Evolutionary conservation across 805 yeast species (phyloP), one percentile per base, ranked within the genome.

Genomic region (Blastobotrys chiropterorum): DNA sequence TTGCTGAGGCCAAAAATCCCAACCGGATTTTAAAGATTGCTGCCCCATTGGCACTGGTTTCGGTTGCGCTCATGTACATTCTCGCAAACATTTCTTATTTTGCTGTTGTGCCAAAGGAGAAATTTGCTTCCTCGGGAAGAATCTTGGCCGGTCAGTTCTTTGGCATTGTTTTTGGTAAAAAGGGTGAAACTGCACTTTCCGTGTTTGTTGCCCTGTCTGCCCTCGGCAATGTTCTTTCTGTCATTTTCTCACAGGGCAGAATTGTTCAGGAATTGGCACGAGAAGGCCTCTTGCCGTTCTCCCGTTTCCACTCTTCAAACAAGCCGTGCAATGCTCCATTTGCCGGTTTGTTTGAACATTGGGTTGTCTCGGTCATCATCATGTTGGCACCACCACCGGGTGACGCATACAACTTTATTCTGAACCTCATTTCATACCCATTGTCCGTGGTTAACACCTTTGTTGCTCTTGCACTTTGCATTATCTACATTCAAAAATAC

Each of bases 311-410:
- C 68, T 88, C 90, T 3, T 71, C 85, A 47, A 80, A 82, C 43
- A 81, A 69, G 62, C 95, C 95, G 3, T 84, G 85, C 67, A 78
- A 77, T 59, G 74, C 94, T 2, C 95, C 95, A 44, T 68, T 80
- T 56, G 78, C 81, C 43, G 95, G 92, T 48, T 71, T 87, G 49
- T 73, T 82, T 59, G 85, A 85, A 66, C 95, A 87, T 65, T 86
- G 87, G 80, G 67, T 83, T 45, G 83, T 86, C 15, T 85, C 90
- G 71, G 68, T 84, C 41, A 73, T 87, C 49, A 82, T 89, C 47
- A 80, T 88, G 54, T 63, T 86, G 45, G 94, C 92, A 2, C 87
- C 88, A 42, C 92, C 94, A 16, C 86, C 90, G 21, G 95, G 94
- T 52, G 95, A 86, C 64, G 95, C 95, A 46, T 87, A 86, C 72